Conservation (phyloP, 2,329 filamentous ascomycete genomes). For the Diaporthe longicolla region DNA sequence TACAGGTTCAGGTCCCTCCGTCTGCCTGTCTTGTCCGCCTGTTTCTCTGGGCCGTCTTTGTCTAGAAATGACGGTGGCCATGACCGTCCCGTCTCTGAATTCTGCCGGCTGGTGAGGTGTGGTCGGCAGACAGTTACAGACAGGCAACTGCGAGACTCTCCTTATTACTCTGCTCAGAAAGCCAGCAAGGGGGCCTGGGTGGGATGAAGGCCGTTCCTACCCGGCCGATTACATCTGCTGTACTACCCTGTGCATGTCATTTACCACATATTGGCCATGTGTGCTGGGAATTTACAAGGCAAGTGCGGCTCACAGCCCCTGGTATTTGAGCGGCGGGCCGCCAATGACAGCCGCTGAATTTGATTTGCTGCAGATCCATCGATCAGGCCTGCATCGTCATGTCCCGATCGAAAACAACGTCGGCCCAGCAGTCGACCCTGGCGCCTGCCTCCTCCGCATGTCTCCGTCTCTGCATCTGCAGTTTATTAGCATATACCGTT, state of each 20-base stretch:
- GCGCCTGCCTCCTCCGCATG: background rate
- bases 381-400: slow-evolving; percentile 32
- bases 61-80: background rate
- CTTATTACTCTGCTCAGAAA: background rate
- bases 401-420: slow-evolving; percentile 32
- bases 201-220: slow-evolving; percentile 24
- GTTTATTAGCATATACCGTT: background rate
- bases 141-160: background rate
- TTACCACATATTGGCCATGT: background rate
- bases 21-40: background rate
- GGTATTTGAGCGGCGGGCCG: slow-evolving; percentile 7
- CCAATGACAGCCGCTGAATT: slow-evolving; percentile 8
- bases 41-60: background rate
- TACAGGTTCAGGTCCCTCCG: slow-evolving; percentile 10
- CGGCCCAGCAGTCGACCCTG: slow-evolving; percentile 10
- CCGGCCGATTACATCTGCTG: background rate
- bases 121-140: background rate
- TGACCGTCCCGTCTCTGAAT: background rate
- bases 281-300: background rate
- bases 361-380: slow-evolving; percentile 27
- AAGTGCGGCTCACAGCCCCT: slow-evolving; percentile 22
- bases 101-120: background rate
- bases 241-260: background rate
- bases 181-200: background rate
- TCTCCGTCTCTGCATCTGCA: background rate